These are phyloP conservation scores for Debaryomyces udenii DNA, from an alignment of 1,139 yeast genomes.

Conservation along the genomic window DNA sequence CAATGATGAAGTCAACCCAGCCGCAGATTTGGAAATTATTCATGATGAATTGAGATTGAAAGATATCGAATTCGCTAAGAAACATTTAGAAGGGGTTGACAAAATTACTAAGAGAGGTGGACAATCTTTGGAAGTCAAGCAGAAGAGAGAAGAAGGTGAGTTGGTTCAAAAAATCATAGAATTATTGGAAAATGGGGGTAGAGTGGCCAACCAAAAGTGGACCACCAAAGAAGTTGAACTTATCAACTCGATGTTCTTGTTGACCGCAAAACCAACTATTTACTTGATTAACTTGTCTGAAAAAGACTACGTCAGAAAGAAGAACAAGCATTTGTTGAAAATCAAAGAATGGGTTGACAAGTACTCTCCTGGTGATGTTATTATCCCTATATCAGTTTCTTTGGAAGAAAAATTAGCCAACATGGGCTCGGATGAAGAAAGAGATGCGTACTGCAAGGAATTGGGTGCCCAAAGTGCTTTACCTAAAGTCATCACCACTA, in stretches of 20 bases:
- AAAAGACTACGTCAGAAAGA: conserved; percentile 93
- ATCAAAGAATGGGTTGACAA: conserved; percentile 97
- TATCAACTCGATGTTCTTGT: conserved; percentile 82
- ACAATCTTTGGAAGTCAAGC: conserved; percentile 92
- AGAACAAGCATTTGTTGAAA: conserved; percentile 88
- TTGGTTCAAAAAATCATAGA: conserved; percentile 76
- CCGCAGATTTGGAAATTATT: conserved; percentile 91
- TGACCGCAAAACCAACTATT: conserved; percentile 96
- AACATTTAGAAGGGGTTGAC: conserved; percentile 84
- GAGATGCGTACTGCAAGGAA: conserved; percentile 85
- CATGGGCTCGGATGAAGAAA: conserved; percentile 89
- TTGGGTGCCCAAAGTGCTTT: conserved; percentile 84
- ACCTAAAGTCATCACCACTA: conserved; percentile 82
- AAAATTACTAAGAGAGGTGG: conserved; percentile 94
- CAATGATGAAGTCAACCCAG: conserved; percentile 97
- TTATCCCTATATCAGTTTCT: conserved; percentile 91
- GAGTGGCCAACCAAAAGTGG: conserved; percentile 93
- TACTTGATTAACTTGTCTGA: conserved; percentile 93
- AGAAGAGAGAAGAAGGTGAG: conserved; percentile 88
- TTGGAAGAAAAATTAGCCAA: conserved; percentile 91
- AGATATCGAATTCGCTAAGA: conserved; percentile 93
- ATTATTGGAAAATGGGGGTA: conserved; percentile 78
- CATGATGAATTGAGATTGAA: conserved; percentile 90
- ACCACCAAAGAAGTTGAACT: conserved; percentile 85
- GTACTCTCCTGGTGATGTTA: conserved; percentile 91